A percentile compares a stretch with the other conserved stretches of the same genome.
Conservation (phyloP, 805 yeast genomes). For the Cyberlindnera subsufficiens region DNA sequence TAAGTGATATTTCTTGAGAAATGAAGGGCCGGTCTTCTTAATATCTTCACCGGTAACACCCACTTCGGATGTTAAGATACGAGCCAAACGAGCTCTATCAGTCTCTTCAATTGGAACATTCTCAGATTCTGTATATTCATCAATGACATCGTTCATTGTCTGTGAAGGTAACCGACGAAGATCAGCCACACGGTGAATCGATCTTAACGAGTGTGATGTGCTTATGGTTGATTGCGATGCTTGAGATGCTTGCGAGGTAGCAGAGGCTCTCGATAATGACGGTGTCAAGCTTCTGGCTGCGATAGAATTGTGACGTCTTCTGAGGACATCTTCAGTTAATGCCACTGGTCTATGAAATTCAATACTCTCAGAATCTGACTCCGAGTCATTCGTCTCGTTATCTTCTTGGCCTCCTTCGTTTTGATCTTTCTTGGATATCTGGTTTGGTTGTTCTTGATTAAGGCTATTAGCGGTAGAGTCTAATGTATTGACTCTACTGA, state of each 20-base stretch:
- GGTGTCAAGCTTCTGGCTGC: not conserved
- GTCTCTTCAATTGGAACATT: conserved; percentile 1
- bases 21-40: conserved; percentile 9
- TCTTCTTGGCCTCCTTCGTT: conserved; percentile 2
- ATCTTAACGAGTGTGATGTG: not conserved
- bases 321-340: not conserved
- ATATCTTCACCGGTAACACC: conserved; percentile 10
- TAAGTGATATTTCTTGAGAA: conserved; percentile 24
- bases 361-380: not conserved
- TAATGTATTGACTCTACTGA: not conserved
- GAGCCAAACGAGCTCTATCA: conserved; percentile 11
- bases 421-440: not conserved
- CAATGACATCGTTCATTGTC: conserved; percentile 35
- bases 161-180: conserved; percentile 30
- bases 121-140: conserved; percentile 28
- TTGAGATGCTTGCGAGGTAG: not conserved
- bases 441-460: not conserved
- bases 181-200: conserved; percentile 1
- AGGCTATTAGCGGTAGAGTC: not conserved
- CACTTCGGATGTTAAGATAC: conserved; percentile 17
- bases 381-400: not conserved
- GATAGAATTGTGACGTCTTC: not conserved
- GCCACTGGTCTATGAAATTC: not conserved
- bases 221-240: not conserved
- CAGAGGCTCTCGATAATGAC: not conserved